Evolutionary conservation across 2,329 filamentous ascomycete species (phyloP), one percentile per base, ranked within the genome.

Genomic region (Exutisphaerella laricina): DNA sequence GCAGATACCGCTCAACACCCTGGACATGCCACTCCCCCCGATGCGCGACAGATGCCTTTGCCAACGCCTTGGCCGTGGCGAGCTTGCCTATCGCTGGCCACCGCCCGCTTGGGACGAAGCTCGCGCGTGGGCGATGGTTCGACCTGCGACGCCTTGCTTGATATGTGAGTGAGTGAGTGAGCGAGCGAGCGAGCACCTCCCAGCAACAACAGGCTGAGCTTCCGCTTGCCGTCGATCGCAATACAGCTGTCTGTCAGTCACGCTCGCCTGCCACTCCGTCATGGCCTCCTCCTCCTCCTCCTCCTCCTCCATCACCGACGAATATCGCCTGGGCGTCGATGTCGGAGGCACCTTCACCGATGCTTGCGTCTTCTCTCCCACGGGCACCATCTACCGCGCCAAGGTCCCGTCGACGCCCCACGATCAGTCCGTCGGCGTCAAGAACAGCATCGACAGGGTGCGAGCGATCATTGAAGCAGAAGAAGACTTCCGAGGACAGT

Each of bases 341-440:
- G 55, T 57, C 8, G 55, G 53, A 35, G 43, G 53, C 18, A 57
- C 55, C 10, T 57, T 57, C 42, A 57, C 53, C 17, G 55, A 57
- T 40, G 55, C 53, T 9, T 56, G 51, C 32, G 55, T 48, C 16
- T 56, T 57, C 30, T 52, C 51, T 1, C 55, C 53, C 2, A 46
- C 50, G n/a, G 53, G 55, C 14, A 50, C 46, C 21, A 47, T 56
- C 45, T 57, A 53, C 44, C 37, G 53, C 22, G 53, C 55, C 25
- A 57, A 57, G 43, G 53, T 56, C 5, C 51, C 55, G 10, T 54
- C 49, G 1, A 57, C 55, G 14, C 53, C 55, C 21, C 51, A 57
- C 25, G 55, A 57, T 39, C 53, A 57, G 39, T 53, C 49, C 12
- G 51, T 57, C 13, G 55, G 55, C 25, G 55, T 57, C 7, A 56